Evolutionary conservation across 2,329 filamentous ascomycete species (phyloP).

Genomic region (Lizonia empirigonia): DNA sequence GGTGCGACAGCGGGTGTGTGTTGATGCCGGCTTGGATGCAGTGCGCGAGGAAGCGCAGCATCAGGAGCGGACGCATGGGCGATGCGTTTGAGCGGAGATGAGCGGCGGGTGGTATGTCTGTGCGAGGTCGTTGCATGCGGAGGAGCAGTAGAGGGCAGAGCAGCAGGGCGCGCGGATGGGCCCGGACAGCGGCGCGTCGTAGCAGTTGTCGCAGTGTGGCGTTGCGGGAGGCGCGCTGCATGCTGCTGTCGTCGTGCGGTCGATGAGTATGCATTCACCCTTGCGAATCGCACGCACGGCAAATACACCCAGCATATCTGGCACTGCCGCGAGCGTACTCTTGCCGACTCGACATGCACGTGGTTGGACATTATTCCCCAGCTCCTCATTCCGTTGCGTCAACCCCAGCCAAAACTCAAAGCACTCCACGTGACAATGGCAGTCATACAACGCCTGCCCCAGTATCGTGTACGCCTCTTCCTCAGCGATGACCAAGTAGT

Average conservation of each 20-base stretch:
- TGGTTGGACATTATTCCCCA: not conserved
- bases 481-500: not conserved
- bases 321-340: slow-evolving; percentile 8
- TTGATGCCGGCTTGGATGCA: slow-evolving; percentile 26
- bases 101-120: slow-evolving; percentile 31
- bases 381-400: slow-evolving; percentile 10
- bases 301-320: slow-evolving; percentile 19
- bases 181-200: slow-evolving; percentile 20
- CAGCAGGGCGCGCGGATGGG: slow-evolving; percentile 28
- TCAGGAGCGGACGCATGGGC: slow-evolving; percentile 33
- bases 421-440: slow-evolving; percentile 29
- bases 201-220: slow-evolving; percentile 28
- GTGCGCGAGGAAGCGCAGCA: slow-evolving; percentile 36
- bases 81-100: slow-evolving; percentile 23
- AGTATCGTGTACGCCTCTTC: slow-evolving; percentile 15
- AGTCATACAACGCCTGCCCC: slow-evolving; percentile 30
- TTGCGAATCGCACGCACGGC: slow-evolving; percentile 9
- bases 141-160: slow-evolving; percentile 30
- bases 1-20: slow-evolving; percentile 26
- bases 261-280: slow-evolving; percentile 24
- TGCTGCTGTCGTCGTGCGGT: slow-evolving; percentile 15
- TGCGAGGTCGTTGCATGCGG: slow-evolving; percentile 30
- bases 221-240: slow-evolving; percentile 24
- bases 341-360: slow-evolving; percentile 1
- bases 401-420: slow-evolving; percentile 12